These are phyloP conservation scores for Pleurotus salmoneostramineus DNA, from an alignment of 768 basidiomycete genomes.

Conservation along the genomic window DNA sequence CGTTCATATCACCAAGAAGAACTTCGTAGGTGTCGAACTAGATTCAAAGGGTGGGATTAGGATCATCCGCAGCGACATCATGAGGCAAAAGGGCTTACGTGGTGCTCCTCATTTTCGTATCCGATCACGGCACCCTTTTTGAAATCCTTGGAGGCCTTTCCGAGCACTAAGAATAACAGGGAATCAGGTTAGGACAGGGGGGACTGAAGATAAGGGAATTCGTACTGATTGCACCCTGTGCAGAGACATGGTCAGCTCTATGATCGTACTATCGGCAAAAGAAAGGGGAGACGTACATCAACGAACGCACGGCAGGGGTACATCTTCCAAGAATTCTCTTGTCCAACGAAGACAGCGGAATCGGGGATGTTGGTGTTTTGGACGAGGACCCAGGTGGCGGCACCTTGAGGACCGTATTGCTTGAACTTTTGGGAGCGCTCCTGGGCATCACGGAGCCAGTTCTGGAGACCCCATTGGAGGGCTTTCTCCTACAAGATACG, in stretches of 20 bases:
- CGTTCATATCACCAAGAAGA: constrained; percentile 58
- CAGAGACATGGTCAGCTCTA: not conserved
- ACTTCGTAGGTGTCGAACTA: constrained; percentile 65
- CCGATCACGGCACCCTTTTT: constrained; percentile 64
- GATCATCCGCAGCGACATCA: not conserved
- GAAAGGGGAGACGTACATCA: constrained; percentile 36
- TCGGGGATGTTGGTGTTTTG: constrained; percentile 57
- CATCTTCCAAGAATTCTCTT: constrained; percentile 45
- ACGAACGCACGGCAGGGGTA: constrained; percentile 59
- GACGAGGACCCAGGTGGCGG: constrained; percentile 60
- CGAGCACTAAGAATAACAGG: constrained; percentile 43
- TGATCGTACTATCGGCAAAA: not conserved
- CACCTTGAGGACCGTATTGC: constrained; percentile 35
- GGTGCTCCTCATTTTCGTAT: constrained; percentile 52
- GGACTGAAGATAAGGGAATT: not conserved
- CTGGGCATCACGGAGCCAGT: constrained; percentile 58
- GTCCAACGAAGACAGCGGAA: constrained; percentile 53
- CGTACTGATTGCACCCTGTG: constrained; percentile 10
- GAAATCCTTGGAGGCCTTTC: constrained; percentile 58
- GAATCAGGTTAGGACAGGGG: not conserved
- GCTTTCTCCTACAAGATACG: constrained; percentile 22
- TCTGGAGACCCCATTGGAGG: constrained; percentile 41
- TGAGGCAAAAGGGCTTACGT: constrained; percentile 33
- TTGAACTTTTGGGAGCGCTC: constrained; percentile 47
- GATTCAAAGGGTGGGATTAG: not conserved